Evolutionary conservation across 768 basidiomycete genomes (phyloP).

Genomic region (Mycena haematopus): DNA sequence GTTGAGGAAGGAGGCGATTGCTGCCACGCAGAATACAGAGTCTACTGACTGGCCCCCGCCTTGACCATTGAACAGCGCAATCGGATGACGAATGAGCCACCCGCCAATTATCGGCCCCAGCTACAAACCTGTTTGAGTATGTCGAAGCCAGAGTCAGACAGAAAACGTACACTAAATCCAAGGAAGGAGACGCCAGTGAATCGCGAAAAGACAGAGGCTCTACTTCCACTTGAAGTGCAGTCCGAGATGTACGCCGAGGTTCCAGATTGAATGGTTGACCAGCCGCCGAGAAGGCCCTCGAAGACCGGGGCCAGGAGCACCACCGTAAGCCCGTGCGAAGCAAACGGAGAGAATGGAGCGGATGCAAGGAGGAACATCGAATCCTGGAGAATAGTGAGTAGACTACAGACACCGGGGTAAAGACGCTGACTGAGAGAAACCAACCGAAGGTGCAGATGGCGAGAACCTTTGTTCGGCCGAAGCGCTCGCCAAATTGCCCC

Average conservation of each 20-base stretch:
- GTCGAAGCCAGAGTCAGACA: not conserved
- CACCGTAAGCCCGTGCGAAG: conserved; percentile 74
- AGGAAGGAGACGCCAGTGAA: conserved; percentile 80
- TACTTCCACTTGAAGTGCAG: conserved; percentile 84
- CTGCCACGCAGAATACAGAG: conserved; percentile 55
- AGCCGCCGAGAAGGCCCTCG: conserved; percentile 86
- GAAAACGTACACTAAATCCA: conserved; percentile 61
- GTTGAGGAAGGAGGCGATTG: conserved; percentile 52
- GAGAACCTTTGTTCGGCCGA: conserved; percentile 79
- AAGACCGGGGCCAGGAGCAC: conserved; percentile 80
- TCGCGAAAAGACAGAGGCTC: conserved; percentile 72
- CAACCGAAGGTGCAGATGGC: conserved; percentile 73
- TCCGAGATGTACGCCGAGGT: conserved; percentile 86
- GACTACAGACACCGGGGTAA: conserved; percentile 6
- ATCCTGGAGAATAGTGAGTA: conserved; percentile 57
- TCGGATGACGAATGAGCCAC: conserved; percentile 53
- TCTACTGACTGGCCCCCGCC: conserved; percentile 43
- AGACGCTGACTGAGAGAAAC: conserved; percentile 41
- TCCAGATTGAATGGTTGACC: conserved; percentile 76
- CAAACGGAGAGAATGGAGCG: conserved; percentile 64
- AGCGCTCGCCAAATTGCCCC: conserved; percentile 81
- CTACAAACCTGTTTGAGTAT: conserved; percentile 3
- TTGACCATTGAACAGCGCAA: conserved; percentile 28
- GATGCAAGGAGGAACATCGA: conserved; percentile 83
- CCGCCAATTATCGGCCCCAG: conserved; percentile 75